A percentile compares a stretch with the other conserved stretches of the same genome.
Conservation (phyloP, 1,284 basidiomycete genomes). For the Ceratobasidium theobromae region DNA sequence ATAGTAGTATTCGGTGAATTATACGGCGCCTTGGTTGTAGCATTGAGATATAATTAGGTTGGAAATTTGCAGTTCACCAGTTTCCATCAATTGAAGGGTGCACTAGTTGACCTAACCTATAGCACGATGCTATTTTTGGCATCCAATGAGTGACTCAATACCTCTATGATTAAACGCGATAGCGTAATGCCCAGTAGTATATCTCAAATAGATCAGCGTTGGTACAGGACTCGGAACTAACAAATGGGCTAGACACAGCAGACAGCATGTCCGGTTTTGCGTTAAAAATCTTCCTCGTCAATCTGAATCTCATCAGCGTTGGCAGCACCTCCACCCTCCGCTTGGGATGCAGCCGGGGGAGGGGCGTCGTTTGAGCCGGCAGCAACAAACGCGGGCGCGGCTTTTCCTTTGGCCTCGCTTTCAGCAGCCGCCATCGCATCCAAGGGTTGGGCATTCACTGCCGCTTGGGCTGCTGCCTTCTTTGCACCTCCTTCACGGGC, state of each 20-base stretch:
- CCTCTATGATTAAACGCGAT: neutral
- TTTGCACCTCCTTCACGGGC: slow-evolving; percentile 54
- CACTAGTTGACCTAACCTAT: no score
- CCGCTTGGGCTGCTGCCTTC: slow-evolving; percentile 41
- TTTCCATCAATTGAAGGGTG: no score
- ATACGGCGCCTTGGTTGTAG: no score
- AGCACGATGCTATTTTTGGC: no score
- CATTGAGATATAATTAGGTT: no score
- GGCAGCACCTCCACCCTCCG: slow-evolving; percentile 42
- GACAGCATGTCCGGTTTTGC: no score
- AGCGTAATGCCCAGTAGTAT: neutral
- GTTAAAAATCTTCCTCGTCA: slow-evolving; percentile 63
- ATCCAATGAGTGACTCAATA: no score
- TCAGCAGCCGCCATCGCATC: slow-evolving; percentile 58
- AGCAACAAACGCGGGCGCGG: slow-evolving; percentile 65
- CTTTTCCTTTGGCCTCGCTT: slow-evolving; percentile 54
- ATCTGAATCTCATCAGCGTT: slow-evolving; percentile 84
- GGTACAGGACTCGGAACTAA: no score
- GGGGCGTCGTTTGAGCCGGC: slow-evolving; percentile 51
- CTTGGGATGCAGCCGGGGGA: no score
- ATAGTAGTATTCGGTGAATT: no score
- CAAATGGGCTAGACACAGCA: neutral
- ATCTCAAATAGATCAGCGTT: no score
- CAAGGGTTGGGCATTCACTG: slow-evolving; percentile 47
- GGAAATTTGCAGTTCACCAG: no score